phyloP scores from a whole-genome alignment of 306 rosid species.

The Cucurbita ficifolia region DNA sequence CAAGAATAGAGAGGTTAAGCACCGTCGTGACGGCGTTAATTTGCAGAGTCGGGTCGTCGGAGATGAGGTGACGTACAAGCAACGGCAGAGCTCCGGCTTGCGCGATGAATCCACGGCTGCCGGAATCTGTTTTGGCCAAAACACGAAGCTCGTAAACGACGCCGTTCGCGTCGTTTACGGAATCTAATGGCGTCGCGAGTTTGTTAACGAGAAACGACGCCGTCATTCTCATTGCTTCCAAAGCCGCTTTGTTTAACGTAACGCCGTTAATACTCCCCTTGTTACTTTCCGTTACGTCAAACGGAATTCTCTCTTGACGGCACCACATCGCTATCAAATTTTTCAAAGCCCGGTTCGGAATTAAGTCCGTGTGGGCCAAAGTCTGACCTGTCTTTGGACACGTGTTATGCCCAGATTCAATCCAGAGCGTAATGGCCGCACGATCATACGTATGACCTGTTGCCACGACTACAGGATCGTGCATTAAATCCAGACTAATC shows the following conservation, averaged over 20 bases:
- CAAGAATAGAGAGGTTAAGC: conserved; percentile 61
- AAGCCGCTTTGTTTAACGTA: conserved; percentile 43
- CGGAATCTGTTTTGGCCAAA: conserved; percentile 57
- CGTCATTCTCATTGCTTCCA: conserved; percentile 70
- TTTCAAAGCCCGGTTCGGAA: conserved; percentile 51
- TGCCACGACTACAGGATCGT: conserved; percentile 79
- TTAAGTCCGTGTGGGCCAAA: conserved; percentile 48
- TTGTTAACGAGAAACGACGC: conserved; percentile 49
- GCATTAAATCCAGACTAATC: conserved; percentile 63
- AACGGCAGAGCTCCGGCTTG: conserved; percentile 70
- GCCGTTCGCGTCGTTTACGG: conserved; percentile 17
- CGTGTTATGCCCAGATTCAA: conserved; percentile 78
- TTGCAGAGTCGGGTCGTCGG: conserved; percentile 33
- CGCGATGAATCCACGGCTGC: conserved; percentile 65
- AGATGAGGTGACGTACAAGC: conserved; percentile 34
- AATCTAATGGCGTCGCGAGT: conserved; percentile 21
- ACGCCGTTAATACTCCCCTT: conserved; percentile 23
- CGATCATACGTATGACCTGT: conserved; percentile 97
- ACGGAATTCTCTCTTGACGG: conserved; percentile 52
- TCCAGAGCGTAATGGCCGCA: conserved; percentile 52
- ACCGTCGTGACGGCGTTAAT: conserved; percentile 80
- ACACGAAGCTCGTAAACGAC: conserved; percentile 75
- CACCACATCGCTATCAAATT: conserved; percentile 76
- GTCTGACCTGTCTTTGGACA: conserved; percentile 91
- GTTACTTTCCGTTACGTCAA: conserved; percentile 19